Base-by-base conservation (phyloP, 768 basidiomycete genomes). In the Neoboletus brunneissimus region DNA sequence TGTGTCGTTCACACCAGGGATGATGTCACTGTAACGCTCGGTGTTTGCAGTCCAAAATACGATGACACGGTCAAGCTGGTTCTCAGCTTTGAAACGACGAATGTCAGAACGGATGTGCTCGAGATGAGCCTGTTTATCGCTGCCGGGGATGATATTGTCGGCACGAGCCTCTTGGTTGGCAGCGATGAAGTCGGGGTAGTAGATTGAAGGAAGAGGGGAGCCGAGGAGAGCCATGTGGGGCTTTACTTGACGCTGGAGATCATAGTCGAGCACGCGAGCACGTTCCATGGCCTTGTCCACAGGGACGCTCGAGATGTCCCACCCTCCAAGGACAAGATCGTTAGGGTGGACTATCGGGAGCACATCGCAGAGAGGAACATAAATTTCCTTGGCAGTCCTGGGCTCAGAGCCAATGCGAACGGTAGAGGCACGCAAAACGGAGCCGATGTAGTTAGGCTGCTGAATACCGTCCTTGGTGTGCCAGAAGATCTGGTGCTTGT, bases 41-140 rank as follows among this genome's bases (percentile, higher is more conserved):
- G 96, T 99, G 78, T 99, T 98, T 64, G 92, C 94, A 18, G 96
- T 98, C 96, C 96, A 98, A 80, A 98, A 95, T 60, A 98, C 88
- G 65, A 99, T 75, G 58, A 92, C 84, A 55, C 89, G 89, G 72
- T 95, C 96, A 46, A 98, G 85, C 22, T 75, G 78, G 70, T 98
- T 84, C 58, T 85, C 76, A 52, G 76, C 67, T 79, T 98, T 98
- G 84, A 98, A 98, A 53, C 84, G 81, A 65, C 93, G 90, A 71
- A 98, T 98, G 68, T 98, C 94, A n/a, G 80, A 79, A 53, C 95
- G 89, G 67, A 98, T 86, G 57, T 89, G 87, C 58, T 97, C 92
- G 54, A 99, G 85, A 72, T 98, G 96, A 8, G 75, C 86, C 63
- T 88, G 87, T 79, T 99, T 99, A 78, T 96, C 84, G 0, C 72